A percentile compares a stretch with the other conserved stretches of the same genome.
Evolutionary conservation across 345 rosid genomes (phyloP).

Genomic region (Ceriops tagal): DNA sequence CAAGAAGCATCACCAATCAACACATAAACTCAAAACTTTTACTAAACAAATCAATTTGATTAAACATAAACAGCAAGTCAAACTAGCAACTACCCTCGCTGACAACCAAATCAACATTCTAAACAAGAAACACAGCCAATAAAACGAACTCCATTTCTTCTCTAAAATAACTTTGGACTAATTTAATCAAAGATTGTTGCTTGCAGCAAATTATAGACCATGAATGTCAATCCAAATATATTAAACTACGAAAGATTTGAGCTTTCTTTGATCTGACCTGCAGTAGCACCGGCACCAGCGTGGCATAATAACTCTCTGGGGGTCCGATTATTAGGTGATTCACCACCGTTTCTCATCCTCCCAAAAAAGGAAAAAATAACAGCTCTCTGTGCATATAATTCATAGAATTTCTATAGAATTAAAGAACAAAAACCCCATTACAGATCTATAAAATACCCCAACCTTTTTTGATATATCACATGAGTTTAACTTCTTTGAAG

Average conservation of each 20-base stretch:
- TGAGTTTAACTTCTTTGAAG: too few relatives aligned
- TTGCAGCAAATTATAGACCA: too few relatives aligned
- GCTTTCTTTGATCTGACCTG: constrained; percentile 46
- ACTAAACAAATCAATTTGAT: background rate
- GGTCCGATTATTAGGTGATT: constrained; percentile 32
- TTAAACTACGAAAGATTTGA: background rate
- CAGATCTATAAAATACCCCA: constrained; percentile 26
- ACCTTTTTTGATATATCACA: too few relatives aligned
- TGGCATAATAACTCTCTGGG: constrained; percentile 43
- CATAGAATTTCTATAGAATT: constrained; percentile 6
- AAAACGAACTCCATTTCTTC: too few relatives aligned
- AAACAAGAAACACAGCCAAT: too few relatives aligned
- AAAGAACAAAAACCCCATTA: constrained; percentile 18
- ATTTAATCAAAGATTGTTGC: background rate
- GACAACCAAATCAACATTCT: too few relatives aligned
- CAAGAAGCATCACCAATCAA: constrained; percentile 13
- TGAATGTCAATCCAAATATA: background rate
- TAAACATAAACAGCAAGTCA: background rate
- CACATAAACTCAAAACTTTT: background rate
- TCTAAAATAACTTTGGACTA: too few relatives aligned
- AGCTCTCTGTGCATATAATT: constrained; percentile 10
- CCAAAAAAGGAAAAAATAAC: background rate
- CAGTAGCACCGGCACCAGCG: constrained; percentile 85
- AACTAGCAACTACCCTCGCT: background rate
- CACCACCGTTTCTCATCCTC: constrained; percentile 47